Evolutionary conservation across 2,329 filamentous ascomycete species (phyloP), one percentile per base, ranked within the genome.

Genomic region (Nothophaeocryptopus gaeumannii): DNA sequence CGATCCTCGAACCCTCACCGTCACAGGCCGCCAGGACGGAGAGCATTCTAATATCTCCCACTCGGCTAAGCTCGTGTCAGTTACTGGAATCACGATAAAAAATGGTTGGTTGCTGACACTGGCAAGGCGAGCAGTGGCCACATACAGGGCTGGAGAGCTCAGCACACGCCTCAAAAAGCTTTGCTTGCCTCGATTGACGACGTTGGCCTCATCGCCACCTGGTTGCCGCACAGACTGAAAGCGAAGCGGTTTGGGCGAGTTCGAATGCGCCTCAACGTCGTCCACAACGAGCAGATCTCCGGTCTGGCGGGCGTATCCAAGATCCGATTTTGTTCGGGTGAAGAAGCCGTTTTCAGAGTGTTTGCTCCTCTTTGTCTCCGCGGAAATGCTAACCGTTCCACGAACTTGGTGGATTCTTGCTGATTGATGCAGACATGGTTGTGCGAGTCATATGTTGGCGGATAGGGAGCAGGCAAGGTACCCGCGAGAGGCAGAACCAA

Each of bases 1-100:
- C 42, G 33, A 51, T 37, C n/a, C 26, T 46, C 9, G 48, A 51
- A 16, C 37, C 26, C 9, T 34, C 48, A 35, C 46, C 43, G 26
- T 46, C 48, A 34, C 43, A 51, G 7, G 48, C 48, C 14, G 48
- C 42, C 10, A 51, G 43, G 12, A 43, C 48, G 10, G 42, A 36
- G 3, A 51, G 33, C 1, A 37, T 46, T 8, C 39, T 16, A 7
- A 51, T 51, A 8, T 26, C 48, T 15, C 46, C 26, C 7, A 35
- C 20, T 8, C 26, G 47, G 5, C 42, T 41, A 5, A 16, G 20
- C 1, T 9, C 15, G 38, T 9, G 14, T 30, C 14, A 20, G 39
- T 42, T 26, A 33, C n/a, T 26, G 26, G 15, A 5, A 1, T 5
- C 2, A 16, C 11, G 15, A 43, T 4, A 29, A 5, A 11, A 8